Percentiles rank a stretch among this genome's conserved stretches.
These are phyloP conservation scores for Cinnamomum chago DNA, from an alignment of 164 flowering plant species.

Conservation along the genomic window DNA sequence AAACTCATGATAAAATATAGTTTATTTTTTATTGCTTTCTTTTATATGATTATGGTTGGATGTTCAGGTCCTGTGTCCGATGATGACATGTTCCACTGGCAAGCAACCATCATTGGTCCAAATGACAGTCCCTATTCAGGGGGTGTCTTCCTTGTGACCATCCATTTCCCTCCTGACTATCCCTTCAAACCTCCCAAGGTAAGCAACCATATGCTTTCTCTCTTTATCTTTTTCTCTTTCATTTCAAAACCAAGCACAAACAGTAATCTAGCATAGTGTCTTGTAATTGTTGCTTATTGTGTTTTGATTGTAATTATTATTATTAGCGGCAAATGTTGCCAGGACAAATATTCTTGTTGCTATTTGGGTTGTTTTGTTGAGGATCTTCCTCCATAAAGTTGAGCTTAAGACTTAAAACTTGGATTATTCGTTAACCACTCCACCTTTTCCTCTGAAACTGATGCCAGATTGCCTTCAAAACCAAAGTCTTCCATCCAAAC, in stretches of 20 bases:
- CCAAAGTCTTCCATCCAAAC: constrained; percentile 29
- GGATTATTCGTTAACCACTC: too few species aligned
- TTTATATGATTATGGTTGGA: not conserved
- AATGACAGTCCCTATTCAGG: constrained; percentile 69
- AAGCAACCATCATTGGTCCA: constrained; percentile 76
- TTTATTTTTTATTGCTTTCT: not conserved
- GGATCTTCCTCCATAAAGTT: too few species aligned
- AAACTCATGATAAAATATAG: not conserved
- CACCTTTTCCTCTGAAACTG: not conserved
- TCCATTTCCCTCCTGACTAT: constrained; percentile 70
- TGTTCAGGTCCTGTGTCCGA: constrained; percentile 64
- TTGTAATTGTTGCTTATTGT: not conserved
- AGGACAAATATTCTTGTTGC: too few species aligned
- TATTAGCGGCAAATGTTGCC: too few species aligned
- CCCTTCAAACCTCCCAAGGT: constrained; percentile 85
- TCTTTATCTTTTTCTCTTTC: not conserved
- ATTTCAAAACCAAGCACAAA: not conserved
- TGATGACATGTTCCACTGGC: constrained; percentile 84
- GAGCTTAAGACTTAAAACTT: too few species aligned
- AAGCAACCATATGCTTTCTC: not conserved
- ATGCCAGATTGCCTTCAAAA: constrained; percentile 22
- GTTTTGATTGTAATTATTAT: not conserved
- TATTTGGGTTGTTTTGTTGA: too few species aligned
- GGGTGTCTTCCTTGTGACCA: constrained; percentile 61
- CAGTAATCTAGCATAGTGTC: too few species aligned